Conservation (phyloP, 2,329 filamentous ascomycete species). For the Zymoseptoria pseudotritici region DNA sequence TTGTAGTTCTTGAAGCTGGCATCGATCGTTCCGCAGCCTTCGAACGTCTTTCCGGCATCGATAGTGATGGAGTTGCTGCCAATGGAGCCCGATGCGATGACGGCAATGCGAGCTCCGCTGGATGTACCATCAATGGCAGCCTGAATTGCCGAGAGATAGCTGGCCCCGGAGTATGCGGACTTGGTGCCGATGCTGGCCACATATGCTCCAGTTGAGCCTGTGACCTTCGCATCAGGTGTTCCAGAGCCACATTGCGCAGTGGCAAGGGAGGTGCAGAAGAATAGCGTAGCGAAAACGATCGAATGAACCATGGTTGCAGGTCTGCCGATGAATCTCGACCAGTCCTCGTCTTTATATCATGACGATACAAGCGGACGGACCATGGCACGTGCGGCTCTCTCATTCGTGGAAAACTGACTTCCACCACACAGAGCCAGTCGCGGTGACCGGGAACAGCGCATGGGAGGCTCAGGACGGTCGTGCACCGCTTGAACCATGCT, state of each 20-base stretch:
- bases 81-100: slow-evolving; percentile 50
- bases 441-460: too few relatives aligned
- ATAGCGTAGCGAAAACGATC: too few relatives aligned
- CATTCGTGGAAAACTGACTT: too few relatives aligned
- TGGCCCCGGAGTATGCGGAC: slow-evolving; percentile 45
- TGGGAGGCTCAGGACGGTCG: too few relatives aligned
- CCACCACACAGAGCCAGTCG: too few relatives aligned
- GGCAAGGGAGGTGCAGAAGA: too few relatives aligned
- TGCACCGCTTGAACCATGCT: too few relatives aligned
- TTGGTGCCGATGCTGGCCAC: slow-evolving; percentile 39
- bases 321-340: too few relatives aligned
- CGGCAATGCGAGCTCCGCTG: slow-evolving; percentile 46
- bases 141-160: slow-evolving; percentile 50
- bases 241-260: slow-evolving; percentile 42
- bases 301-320: too few relatives aligned
- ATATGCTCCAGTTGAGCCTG: slow-evolving; percentile 42
- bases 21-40: slow-evolving; percentile 53
- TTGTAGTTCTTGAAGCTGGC: slow-evolving; percentile 36
- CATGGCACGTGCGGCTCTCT: too few relatives aligned
- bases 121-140: slow-evolving; percentile 46
- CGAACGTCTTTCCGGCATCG: slow-evolving; percentile 48
- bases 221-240: slow-evolving; percentile 41
- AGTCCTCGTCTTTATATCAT: too few relatives aligned
- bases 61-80: slow-evolving; percentile 48
- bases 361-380: too few relatives aligned